phyloP scores from a whole-genome alignment of 371 early-diverging fungal genomes.

The Thermomucor indicae-seudaticae region DNA sequence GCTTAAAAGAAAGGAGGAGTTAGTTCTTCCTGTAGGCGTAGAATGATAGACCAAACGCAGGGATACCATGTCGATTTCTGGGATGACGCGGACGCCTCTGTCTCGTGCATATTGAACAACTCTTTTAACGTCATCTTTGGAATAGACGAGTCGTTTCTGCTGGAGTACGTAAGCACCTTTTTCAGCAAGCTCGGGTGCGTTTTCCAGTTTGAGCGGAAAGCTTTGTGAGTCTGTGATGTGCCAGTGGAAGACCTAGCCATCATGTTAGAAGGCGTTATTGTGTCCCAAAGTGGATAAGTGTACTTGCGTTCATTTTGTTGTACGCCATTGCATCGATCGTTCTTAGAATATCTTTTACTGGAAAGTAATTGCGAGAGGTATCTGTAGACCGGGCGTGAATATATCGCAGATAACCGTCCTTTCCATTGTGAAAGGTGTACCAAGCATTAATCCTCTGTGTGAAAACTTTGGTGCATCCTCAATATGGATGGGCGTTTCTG shows the following conservation, averaged over 20 bases:
- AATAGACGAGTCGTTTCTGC: conserved; percentile 49
- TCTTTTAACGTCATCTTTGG: conserved; percentile 52
- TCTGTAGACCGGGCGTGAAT: conserved; percentile 30
- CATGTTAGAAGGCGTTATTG: neutral
- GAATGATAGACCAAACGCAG: no score
- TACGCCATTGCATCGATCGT: conserved; percentile 55
- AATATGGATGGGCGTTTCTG: conserved; percentile 59
- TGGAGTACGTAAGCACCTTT: conserved; percentile 50
- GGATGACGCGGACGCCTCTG: conserved; percentile 58
- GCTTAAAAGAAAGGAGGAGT: conserved; percentile 18
- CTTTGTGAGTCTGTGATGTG: conserved; percentile 73
- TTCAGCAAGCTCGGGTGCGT: conserved; percentile 39
- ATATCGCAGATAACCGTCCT: neutral
- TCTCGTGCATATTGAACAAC: conserved; percentile 59
- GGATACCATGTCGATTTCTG: conserved; percentile 68
- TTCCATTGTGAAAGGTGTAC: conserved; percentile 6
- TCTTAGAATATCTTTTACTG: conserved; percentile 53
- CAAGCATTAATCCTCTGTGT: conserved; percentile 72
- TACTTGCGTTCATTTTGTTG: conserved; percentile 52
- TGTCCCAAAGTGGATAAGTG: neutral
- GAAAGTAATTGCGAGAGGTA: conserved; percentile 74
- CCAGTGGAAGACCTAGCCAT: conserved; percentile 64
- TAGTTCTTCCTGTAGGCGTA: no score
- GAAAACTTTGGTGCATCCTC: conserved; percentile 62
- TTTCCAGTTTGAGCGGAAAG: conserved; percentile 53